Conservation (phyloP, 2,329 filamentous ascomycete genomes). For the Alternaria arbusti region DNA sequence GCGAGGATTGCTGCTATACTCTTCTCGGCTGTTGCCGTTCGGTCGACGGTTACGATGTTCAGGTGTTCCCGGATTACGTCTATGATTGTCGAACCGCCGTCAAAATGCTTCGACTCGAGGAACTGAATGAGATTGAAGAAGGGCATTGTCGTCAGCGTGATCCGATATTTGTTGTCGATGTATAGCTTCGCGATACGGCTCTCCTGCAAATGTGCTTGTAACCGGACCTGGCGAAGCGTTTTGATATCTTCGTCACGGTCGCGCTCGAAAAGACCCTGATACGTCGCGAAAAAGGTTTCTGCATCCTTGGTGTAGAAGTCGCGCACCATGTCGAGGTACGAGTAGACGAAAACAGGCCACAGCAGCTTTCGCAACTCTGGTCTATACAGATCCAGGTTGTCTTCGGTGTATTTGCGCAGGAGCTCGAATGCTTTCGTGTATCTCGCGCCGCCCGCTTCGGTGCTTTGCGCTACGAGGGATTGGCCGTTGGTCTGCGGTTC, state of each 20-base stretch:
- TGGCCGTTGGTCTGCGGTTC: conserved; percentile 83
- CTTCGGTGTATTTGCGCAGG: conserved; percentile 83
- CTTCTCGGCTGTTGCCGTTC: conserved; percentile 60
- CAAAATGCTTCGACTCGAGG: conserved; percentile 82
- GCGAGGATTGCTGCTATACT: conserved; percentile 67
- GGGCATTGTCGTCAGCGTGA: conserved; percentile 86
- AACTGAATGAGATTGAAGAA: conserved; percentile 85
- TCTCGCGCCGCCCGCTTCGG: conserved; percentile 75
- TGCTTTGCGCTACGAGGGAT: conserved; percentile 69
- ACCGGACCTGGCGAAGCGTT: conserved; percentile 72
- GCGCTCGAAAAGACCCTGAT: conserved; percentile 73
- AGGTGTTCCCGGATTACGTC: conserved; percentile 71
- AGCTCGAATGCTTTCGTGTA: conserved; percentile 77
- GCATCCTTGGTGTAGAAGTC: conserved; percentile 75
- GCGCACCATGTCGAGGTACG: conserved; percentile 79
- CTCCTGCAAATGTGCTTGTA: conserved; percentile 78
- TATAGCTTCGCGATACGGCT: conserved; percentile 83
- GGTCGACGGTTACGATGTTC: conserved; percentile 65
- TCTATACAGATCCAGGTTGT: conserved; percentile 89
- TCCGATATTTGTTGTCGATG: conserved; percentile 82
- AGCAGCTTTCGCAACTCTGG: conserved; percentile 86
- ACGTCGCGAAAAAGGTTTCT: conserved; percentile 73
- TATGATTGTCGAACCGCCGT: conserved; percentile 79
- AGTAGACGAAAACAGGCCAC: conserved; percentile 95
- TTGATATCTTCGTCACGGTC: conserved; percentile 83